These are phyloP conservation scores for Gymnopilus junonius DNA, from an alignment of 768 basidiomycete species.

Conservation along the genomic window DNA sequence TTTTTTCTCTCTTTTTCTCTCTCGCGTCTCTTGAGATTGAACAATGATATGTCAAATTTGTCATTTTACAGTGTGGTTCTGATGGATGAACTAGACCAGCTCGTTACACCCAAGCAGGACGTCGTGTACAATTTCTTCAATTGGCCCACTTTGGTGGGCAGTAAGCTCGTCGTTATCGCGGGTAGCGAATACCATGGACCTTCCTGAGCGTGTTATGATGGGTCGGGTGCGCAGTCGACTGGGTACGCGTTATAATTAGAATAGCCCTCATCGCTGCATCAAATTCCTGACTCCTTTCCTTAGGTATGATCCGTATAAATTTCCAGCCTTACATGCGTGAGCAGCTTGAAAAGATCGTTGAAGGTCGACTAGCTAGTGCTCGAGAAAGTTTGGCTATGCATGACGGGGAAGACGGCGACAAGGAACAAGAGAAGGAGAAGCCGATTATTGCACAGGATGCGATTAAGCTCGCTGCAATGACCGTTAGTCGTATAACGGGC, in stretches of 20 bases:
- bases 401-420: slow-evolving; percentile 49
- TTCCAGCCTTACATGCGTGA: slow-evolving; percentile 85
- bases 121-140: slow-evolving; percentile 99
- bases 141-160: slow-evolving; percentile 91
- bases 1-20: background rate
- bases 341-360: slow-evolving; percentile 86
- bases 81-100: slow-evolving; percentile 98
- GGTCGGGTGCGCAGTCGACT: slow-evolving; percentile 92
- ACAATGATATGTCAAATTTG: no score
- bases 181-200: slow-evolving; percentile 99
- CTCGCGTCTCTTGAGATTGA: no score
- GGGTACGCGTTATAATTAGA: slow-evolving; percentile 50
- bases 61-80: slow-evolving; percentile 88
- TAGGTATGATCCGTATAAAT: slow-evolving; percentile 90
- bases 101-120: slow-evolving; percentile 95
- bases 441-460: slow-evolving; percentile 69
- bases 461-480: slow-evolving; percentile 82
- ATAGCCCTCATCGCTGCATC: background rate
- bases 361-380: slow-evolving; percentile 73
- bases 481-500: slow-evolving; percentile 76
- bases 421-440: slow-evolving; percentile 27
- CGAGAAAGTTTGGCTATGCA: slow-evolving; percentile 48
- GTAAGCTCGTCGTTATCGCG: slow-evolving; percentile 92
- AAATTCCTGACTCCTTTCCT: background rate
- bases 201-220: slow-evolving; percentile 92